Evolutionary conservation across 2,329 filamentous ascomycete genomes (phyloP).

Genomic region (Colletotrichum lindemuthianum): DNA sequence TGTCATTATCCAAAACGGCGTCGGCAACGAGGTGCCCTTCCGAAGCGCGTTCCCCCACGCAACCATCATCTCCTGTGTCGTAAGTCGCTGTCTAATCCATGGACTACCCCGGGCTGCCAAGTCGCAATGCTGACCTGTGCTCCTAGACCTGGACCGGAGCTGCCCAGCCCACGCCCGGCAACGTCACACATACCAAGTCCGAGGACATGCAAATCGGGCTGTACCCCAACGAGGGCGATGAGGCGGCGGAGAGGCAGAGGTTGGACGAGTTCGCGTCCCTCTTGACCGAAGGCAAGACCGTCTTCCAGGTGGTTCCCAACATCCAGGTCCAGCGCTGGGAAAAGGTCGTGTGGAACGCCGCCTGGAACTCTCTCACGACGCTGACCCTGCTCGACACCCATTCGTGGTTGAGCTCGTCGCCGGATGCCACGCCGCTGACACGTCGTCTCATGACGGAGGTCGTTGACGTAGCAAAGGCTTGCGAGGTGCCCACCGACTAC

Average conservation of each 20-base stretch:
- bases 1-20: conserved; percentile 70
- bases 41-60: conserved; percentile 57
- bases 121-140: neutral
- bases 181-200: conserved; percentile 59
- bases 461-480: conserved; percentile 64
- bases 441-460: conserved; percentile 62
- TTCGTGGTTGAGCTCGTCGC: conserved; percentile 56
- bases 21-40: conserved; percentile 68
- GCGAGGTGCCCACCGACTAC: conserved; percentile 58
- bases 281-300: conserved; percentile 53
- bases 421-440: conserved; percentile 59
- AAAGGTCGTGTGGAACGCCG: conserved; percentile 69
- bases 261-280: conserved; percentile 54
- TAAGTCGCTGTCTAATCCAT: conserved; percentile 42
- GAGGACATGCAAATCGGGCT: conserved; percentile 67
- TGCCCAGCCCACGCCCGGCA: conserved; percentile 58
- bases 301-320: conserved; percentile 60
- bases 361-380: conserved; percentile 70
- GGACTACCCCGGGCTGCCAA: too few relatives aligned
- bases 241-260: conserved; percentile 44
- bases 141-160: conserved; percentile 62
- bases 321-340: conserved; percentile 68
- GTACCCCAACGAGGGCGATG: conserved; percentile 51
- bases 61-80: conserved; percentile 65
- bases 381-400: conserved; percentile 64